Evolutionary conservation across 805 yeast species (phyloP).

Genomic region (Suhomyces faveliae): DNA sequence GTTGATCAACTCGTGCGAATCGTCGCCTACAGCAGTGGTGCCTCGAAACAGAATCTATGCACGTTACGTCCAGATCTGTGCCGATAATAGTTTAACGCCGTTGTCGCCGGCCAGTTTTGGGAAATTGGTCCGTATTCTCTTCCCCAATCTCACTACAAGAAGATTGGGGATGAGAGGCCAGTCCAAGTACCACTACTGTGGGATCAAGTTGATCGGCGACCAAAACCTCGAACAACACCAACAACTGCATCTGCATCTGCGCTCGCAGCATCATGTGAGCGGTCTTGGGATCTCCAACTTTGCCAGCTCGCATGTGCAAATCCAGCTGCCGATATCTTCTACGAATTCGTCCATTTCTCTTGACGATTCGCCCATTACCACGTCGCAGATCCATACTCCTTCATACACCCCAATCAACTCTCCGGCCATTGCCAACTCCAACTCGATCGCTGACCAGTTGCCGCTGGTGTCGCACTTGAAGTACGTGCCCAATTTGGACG

Average conservation of each 20-base stretch:
- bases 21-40: slow-evolving; percentile 38
- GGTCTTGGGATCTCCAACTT: slow-evolving; percentile 5
- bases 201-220: slow-evolving; percentile 50
- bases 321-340: slow-evolving; percentile 14
- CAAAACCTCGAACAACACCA: slow-evolving; percentile 19
- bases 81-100: slow-evolving; percentile 48
- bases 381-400: slow-evolving; percentile 14
- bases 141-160: slow-evolving; percentile 68
- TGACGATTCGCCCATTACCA: slow-evolving; percentile 18
- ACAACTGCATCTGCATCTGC: slow-evolving; percentile 10
- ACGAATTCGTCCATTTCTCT: slow-evolving; percentile 14
- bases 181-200: slow-evolving; percentile 84
- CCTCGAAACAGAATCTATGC: slow-evolving; percentile 45
- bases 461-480: slow-evolving; percentile 22
- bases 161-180: slow-evolving; percentile 81
- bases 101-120: slow-evolving; percentile 79
- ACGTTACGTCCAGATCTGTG: slow-evolving; percentile 39
- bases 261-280: slow-evolving; percentile 2
- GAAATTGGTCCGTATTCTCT: slow-evolving; percentile 51
- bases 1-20: slow-evolving; percentile 67
- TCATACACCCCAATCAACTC: slow-evolving; percentile 20
- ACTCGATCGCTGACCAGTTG: slow-evolving; percentile 14
- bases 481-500: slow-evolving; percentile 31
- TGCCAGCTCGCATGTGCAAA: slow-evolving; percentile 1
- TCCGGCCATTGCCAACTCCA: slow-evolving; percentile 17